Evolutionary conservation across 78 protist species (phyloP), one percentile per base, ranked within the genome.

Genomic region (slime mould (Dictyostelium discoideum)): DNA sequence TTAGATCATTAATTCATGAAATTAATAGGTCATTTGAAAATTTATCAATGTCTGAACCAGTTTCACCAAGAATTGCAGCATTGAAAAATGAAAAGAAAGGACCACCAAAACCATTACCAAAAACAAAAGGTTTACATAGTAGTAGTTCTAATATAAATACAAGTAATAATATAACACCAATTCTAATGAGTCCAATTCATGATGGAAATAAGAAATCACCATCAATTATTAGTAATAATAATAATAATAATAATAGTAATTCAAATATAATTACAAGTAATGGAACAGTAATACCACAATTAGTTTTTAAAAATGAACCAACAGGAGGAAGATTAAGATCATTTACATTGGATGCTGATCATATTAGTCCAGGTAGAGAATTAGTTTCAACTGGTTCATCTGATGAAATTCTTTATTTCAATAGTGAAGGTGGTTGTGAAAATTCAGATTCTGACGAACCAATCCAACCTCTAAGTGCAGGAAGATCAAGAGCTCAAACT

Each of bases 51-150:
- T 81, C 85, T 2, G 50, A 37, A 42, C 84, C 84, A 78, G 22
- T 74, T 32, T 74, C 81, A 32, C 81, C 81, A n/a, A 69, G 77
- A 69, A 69, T 60, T 60, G 4, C 26, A 3, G 77, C 77, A 10
- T 69, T 69, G 5, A 26, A 24, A 69, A 69, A 69, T 69, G 42
- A 69, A 16, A 74, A 87, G 40, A 77, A 78, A 63, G 48, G 5
- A 26, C 85, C 84, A 8, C 85, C 93, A 39, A 77, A 74, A 78
- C 93, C 93, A n/a, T 63, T 87, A n/a, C 85, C 85, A 13, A n/a
- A 37, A 39, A 79, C 84, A 1, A 79, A 79, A n/a, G 32, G 32
- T 5, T 20, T 44, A 44, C 22, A 79, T 79, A 44, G 67, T 79
- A 42, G 3, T 26, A 69, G 37, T 24, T 5, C 42, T 11, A 69